Evolutionary conservation across 176 grass and related monocot genomes (phyloP).

Genomic region (Sorghum bicolor): DNA sequence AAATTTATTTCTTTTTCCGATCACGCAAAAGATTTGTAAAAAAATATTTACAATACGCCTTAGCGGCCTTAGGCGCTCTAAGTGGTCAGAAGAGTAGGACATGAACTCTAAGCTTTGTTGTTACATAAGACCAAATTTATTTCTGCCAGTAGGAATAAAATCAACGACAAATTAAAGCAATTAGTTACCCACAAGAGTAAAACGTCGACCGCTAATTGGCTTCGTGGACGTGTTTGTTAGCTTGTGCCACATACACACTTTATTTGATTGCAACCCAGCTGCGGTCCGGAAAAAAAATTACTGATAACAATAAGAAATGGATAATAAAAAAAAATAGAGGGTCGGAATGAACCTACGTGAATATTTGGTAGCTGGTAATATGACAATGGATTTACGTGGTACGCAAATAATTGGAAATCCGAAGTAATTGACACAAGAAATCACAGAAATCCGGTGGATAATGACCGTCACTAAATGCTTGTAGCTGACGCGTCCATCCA

Average conservation of each 20-base stretch:
- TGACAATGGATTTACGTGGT: background rate
- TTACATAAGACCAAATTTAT: too few species aligned
- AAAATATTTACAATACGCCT: too few species aligned
- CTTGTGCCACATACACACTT: background rate
- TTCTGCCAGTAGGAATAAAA: background rate
- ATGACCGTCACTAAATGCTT: conserved; percentile 17
- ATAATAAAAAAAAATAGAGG: background rate
- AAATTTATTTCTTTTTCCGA: too few species aligned
- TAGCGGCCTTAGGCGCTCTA: too few species aligned
- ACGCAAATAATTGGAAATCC: background rate
- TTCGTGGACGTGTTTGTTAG: background rate
- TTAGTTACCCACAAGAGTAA: background rate
- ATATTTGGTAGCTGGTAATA: background rate
- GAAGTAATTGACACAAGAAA: conserved; percentile 3
- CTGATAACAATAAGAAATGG: background rate
- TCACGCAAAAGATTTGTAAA: too few species aligned
- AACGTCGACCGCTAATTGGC: background rate
- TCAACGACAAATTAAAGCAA: background rate
- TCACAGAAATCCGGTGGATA: conserved; percentile 23
- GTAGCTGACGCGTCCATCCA: conserved; percentile 18
- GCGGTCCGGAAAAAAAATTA: background rate
- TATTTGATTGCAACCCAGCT: background rate
- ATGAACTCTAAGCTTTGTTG: too few species aligned
- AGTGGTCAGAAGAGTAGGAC: too few species aligned
- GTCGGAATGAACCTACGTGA: background rate